A percentile compares a stretch with the other conserved stretches of the same genome.
phyloP scores from a whole-genome alignment of 352 stramenopile genomes.

The Globisporangium canariense region DNA sequence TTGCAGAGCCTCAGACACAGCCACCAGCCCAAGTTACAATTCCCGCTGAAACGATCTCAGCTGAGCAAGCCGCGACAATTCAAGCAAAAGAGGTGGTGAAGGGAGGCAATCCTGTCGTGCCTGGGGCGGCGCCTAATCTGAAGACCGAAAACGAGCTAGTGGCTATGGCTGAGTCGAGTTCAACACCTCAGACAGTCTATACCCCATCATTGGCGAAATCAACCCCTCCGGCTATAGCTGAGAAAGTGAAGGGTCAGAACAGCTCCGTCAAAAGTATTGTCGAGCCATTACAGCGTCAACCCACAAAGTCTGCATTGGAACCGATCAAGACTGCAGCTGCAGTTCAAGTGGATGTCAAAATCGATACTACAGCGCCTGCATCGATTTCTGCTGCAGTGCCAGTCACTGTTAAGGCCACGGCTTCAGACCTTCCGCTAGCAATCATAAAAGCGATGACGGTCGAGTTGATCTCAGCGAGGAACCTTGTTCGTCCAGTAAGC shows the following conservation, averaged over 20 bases:
- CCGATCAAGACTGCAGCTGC: background rate
- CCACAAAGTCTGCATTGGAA: background rate
- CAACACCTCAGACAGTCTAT: no score
- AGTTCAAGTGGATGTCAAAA: background rate
- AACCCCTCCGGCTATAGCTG: no score
- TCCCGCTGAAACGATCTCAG: no score
- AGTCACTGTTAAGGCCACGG: background rate
- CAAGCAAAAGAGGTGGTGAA: background rate
- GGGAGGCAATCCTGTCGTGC: background rate
- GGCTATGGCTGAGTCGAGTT: background rate
- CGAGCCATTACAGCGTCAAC: background rate
- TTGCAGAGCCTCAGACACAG: background rate
- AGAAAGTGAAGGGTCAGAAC: background rate
- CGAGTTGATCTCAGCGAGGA: constrained; percentile 26
- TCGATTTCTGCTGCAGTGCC: background rate
- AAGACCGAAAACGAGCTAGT: background rate
- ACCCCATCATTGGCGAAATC: background rate
- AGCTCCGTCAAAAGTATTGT: background rate
- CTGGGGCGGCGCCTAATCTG: background rate
- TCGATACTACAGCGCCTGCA: background rate
- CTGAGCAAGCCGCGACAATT: no score
- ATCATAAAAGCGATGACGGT: constrained; percentile 22
- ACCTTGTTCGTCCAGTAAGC: constrained; percentile 28
- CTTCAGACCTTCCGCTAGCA: background rate
- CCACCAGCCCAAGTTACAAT: background rate